Evolutionary conservation across 495 filamentous ascomycete species (phyloP), one percentile per base, ranked within the genome.

Genomic region (Aspergillus kassunensis): DNA sequence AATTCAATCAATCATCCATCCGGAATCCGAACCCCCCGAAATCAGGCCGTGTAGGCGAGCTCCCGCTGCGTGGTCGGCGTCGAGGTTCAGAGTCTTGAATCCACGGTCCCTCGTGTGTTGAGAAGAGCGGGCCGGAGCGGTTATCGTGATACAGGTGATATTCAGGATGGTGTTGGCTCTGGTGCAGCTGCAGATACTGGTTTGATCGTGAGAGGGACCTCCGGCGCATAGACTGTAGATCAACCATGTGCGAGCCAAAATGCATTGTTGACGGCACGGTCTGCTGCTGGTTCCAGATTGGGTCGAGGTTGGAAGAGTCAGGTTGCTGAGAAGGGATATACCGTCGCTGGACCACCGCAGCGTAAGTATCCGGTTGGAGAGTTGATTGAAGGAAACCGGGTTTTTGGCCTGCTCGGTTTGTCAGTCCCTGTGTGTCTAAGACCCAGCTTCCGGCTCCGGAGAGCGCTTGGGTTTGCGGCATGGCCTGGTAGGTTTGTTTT

Each of bases 141-240:
- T 70, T 70, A 0, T 64, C 59, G 39, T 71, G 70, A 31, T 64
- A 70, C 0, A 69, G 40, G 1, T 63, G 56, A 4, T 56, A 58
- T 3, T 52, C n/a, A n/a, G n/a, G n/a, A n/a, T n/a, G n/a, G 51
- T 0, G 65, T 39, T 27, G 24, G 0, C 1, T 31, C 0, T 23
- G 36, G 2, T 46, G 44, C 3, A 15, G 8, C 18, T 45, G 27
- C 15, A 12, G 40, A 2, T 21, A 21, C n/a, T 27, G 40, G 6
- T 43, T 10, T 4, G n/a, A 43, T 23, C 13, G 40, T 12, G 40
- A 19, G 10, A 9, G 13, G 29, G 27, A 33, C 15, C 67, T 51
- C 5, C 58, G 60, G 2, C 61, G 62, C 4, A 67, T 56, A 20
- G 63, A 65, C n/a, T 58, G 53, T 3, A 73, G 58, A 46, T 73